Evolutionary conservation across 2,329 filamentous ascomycete species (phyloP).

Genomic region (Alternaria viburni): DNA sequence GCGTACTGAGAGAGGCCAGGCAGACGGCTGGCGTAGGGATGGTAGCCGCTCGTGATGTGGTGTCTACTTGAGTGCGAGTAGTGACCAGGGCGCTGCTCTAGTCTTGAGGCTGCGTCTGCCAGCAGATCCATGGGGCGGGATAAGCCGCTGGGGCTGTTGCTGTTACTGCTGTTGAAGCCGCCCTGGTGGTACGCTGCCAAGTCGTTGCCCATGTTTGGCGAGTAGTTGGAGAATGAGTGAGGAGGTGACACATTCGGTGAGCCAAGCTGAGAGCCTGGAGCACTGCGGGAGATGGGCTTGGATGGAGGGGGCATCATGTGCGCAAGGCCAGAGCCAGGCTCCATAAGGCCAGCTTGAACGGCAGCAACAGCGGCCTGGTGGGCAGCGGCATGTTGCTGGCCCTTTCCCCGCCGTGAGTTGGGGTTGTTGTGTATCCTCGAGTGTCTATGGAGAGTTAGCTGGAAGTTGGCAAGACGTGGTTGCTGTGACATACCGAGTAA

Average conservation of each 20-base stretch:
- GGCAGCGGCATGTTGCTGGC: slow-evolving; percentile 68
- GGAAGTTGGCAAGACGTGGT: background rate
- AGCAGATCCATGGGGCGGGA: slow-evolving; percentile 70
- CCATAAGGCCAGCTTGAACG: slow-evolving; percentile 58
- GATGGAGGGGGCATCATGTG: slow-evolving; percentile 77
- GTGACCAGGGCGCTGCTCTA: slow-evolving; percentile 65
- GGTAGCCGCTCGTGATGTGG: slow-evolving; percentile 50
- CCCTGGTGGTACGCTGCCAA: slow-evolving; percentile 61
- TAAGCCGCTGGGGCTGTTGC: slow-evolving; percentile 55
- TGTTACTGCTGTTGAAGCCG: slow-evolving; percentile 35
- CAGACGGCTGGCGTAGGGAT: slow-evolving; percentile 65
- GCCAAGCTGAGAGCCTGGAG: slow-evolving; percentile 81
- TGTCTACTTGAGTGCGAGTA: slow-evolving; percentile 49
- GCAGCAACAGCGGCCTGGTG: slow-evolving; percentile 63
- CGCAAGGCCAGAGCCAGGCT: slow-evolving; percentile 56
- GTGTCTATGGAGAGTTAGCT: slow-evolving; percentile 64
- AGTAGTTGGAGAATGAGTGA: slow-evolving; percentile 75
- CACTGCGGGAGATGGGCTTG: slow-evolving; percentile 84
- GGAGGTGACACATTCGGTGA: slow-evolving; percentile 98
- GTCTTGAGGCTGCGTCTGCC: slow-evolving; percentile 71
- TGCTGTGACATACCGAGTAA: slow-evolving; percentile 62
- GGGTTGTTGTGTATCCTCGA: slow-evolving; percentile 99
- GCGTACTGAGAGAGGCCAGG: slow-evolving; percentile 56
- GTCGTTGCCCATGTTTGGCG: slow-evolving; percentile 63
- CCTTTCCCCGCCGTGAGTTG: slow-evolving; percentile 92